Evolutionary conservation across 2,329 filamentous ascomycete species (phyloP), one percentile per base, ranked within the genome.

Genomic region (Aspergillus quadricinctus): DNA sequence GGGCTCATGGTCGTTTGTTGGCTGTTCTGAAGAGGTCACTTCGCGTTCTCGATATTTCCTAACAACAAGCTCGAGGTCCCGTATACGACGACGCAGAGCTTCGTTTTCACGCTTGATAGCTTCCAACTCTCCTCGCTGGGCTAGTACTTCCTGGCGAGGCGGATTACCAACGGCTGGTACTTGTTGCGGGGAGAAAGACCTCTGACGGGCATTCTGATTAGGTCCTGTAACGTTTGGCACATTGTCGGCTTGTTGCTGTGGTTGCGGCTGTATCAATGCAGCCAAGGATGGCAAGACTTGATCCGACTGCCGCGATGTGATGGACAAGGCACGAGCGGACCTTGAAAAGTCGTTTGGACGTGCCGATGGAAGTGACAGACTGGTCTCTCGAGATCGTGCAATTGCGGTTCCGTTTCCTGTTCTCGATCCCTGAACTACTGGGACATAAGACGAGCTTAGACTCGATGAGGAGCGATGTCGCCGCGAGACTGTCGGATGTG

Each of bases 381-480:
- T 62, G 21, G 58, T 62, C 17, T 78, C 76, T 50, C 77, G 71
- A 14, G 75, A 73, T 3, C 76, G 76, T 9, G 75, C 73, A 50
- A 80, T 77, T 17, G 75, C 77, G 4, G 72, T 71, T 17, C 77
- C 69, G 41, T 72, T 73, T 46, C 65, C 72, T 29, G 72, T 61
- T 54, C 70, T 60, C 17, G 69, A 66, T n/a, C 66, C 66, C 56
- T 69, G 74, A 35, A 66, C 68, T 46, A 67, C 66, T 50, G 74
- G 67, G 53, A 75, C 73, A 48, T 77, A 73, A 17, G 77, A 72
- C 9, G 76, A 71, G 29, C 80, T 82, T 14, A 83, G 74, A 58
- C 78, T 83, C 5, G 80, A 82, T 8, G 79, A 82, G 21, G 81
- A 83, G 50, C 82, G 79, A 66, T 85, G 81, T 52, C 83, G 79